These are phyloP conservation scores for Coemansia sp. DNA, from an alignment of 192 early-diverging fungal genomes.

Conservation along the genomic window DNA sequence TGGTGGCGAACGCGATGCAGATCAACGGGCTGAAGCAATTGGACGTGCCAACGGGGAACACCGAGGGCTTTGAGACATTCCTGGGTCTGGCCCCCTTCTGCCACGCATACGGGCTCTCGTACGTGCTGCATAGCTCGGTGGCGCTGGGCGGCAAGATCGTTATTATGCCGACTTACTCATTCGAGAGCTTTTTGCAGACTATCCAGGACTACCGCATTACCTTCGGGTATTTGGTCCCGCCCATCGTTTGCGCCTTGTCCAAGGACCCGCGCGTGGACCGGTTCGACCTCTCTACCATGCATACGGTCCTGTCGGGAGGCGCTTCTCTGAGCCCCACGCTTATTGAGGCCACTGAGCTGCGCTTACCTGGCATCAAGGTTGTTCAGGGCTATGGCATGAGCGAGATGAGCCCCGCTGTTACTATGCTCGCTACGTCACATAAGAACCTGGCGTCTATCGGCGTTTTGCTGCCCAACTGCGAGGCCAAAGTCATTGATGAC, in stretches of 20 bases:
- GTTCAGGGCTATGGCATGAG: conserved; percentile 73
- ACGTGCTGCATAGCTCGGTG: conserved; percentile 50
- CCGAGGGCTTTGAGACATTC: conserved; percentile 49
- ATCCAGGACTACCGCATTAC: conserved; percentile 70
- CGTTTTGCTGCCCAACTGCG: conserved; percentile 65
- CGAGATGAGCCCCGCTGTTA: conserved; percentile 55
- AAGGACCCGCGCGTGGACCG: conserved; percentile 73
- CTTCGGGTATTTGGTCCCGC: conserved; percentile 65
- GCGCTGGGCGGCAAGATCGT: conserved; percentile 54
- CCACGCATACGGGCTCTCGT: conserved; percentile 69
- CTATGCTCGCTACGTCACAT: conserved; percentile 41
- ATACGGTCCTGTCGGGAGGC: conserved; percentile 69
- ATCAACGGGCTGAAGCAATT: conserved; percentile 39
- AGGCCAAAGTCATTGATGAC: conserved; percentile 74
- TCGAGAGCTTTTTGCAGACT: conserved; percentile 59
- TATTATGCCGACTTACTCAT: conserved; percentile 72
- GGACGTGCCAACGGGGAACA: conserved; percentile 16
- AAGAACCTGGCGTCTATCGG: conserved; percentile 61
- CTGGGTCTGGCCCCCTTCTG: conserved; percentile 65
- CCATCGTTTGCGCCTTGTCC: conserved; percentile 66
- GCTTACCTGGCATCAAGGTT: conserved; percentile 43
- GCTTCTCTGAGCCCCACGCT: conserved; percentile 74
- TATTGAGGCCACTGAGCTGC: conserved; percentile 50
- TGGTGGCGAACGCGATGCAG: conserved; percentile 64
- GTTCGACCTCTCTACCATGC: conserved; percentile 67